A percentile compares a stretch with the other conserved stretches of the same genome.
phyloP scores from a whole-genome alignment of 2,329 filamentous ascomycete genomes.

The Fulvia fulva region DNA sequence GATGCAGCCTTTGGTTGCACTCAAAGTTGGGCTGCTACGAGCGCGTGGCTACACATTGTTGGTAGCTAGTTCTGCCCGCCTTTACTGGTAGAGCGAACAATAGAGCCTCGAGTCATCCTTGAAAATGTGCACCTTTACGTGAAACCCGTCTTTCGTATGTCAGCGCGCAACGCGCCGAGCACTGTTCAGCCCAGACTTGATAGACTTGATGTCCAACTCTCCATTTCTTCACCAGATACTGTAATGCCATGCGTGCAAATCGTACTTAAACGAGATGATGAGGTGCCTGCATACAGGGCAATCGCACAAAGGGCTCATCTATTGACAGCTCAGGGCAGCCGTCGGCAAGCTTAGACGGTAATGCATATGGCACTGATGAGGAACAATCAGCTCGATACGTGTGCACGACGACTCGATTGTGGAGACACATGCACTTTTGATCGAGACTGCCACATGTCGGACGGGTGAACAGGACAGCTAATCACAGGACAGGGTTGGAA shows the following conservation, averaged over 20 bases:
- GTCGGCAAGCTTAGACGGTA: not conserved
- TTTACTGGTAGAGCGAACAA: slow-evolving; percentile 31
- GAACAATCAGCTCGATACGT: too few relatives aligned
- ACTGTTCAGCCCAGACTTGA: too few relatives aligned
- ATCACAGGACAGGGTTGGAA: too few relatives aligned
- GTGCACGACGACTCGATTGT: not conserved
- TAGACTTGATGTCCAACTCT: too few relatives aligned
- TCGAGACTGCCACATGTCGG: not conserved
- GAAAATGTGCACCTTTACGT: slow-evolving; percentile 1
- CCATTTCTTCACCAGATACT: too few relatives aligned
- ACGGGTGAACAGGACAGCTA: not conserved
- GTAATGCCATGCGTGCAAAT: too few relatives aligned
- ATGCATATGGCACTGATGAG: too few relatives aligned
- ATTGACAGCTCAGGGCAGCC: not conserved
- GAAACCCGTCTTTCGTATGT: not conserved
- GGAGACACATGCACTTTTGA: not conserved
- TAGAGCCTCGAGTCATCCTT: slow-evolving; percentile 30
- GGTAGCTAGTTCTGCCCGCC: slow-evolving; percentile 27
- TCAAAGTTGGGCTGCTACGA: slow-evolving; percentile 26
- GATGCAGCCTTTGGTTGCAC: slow-evolving; percentile 24
- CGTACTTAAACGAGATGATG: too few relatives aligned
- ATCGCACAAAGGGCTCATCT: not conserved
- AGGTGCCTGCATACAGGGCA: too few relatives aligned
- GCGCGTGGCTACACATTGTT: slow-evolving; percentile 19
- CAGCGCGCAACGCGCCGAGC: too few relatives aligned